Evolutionary conservation across 2,329 filamentous ascomycete species (phyloP).

Genomic region (Hyphodiscus sp.): DNA sequence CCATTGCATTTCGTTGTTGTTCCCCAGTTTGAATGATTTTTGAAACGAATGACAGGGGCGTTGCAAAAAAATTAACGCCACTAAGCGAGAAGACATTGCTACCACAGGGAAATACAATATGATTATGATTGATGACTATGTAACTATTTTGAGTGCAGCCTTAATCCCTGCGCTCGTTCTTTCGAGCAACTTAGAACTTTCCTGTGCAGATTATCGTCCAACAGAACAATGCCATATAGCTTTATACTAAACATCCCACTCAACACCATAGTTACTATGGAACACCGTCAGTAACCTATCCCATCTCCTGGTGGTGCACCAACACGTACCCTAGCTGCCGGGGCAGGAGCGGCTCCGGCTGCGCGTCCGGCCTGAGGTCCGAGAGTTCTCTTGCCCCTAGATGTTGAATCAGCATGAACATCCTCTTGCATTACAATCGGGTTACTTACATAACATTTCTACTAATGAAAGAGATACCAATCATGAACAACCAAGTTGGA

Average conservation of each 20-base stretch:
- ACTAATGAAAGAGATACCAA: slow-evolving; percentile 66
- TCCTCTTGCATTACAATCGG: slow-evolving; percentile 11
- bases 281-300: slow-evolving; percentile 11
- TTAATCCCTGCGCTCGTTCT: neutral
- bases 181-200: neutral
- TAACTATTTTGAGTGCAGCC: neutral
- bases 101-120: too few species aligned
- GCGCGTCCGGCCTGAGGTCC: slow-evolving; percentile 10
- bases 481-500: slow-evolving; percentile 74
- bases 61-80: too few species aligned
- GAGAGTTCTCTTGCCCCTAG: slow-evolving; percentile 19
- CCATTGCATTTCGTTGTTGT: too few species aligned
- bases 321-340: slow-evolving; percentile 16
- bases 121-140: slow-evolving; percentile 25
- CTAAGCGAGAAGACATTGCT: too few species aligned
- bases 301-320: slow-evolving; percentile 21
- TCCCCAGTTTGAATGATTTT: too few species aligned
- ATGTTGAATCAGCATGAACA: neutral
- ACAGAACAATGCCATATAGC: neutral
- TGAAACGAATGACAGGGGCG: too few species aligned
- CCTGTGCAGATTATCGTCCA: neutral
- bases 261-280: slow-evolving; percentile 9
- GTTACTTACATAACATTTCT: slow-evolving; percentile 66
- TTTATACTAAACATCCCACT: slow-evolving; percentile 1
- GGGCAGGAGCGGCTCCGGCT: slow-evolving; percentile 15